Conservation (phyloP, 306 rosid species). For the Fragaria nilgerrensis region DNA sequence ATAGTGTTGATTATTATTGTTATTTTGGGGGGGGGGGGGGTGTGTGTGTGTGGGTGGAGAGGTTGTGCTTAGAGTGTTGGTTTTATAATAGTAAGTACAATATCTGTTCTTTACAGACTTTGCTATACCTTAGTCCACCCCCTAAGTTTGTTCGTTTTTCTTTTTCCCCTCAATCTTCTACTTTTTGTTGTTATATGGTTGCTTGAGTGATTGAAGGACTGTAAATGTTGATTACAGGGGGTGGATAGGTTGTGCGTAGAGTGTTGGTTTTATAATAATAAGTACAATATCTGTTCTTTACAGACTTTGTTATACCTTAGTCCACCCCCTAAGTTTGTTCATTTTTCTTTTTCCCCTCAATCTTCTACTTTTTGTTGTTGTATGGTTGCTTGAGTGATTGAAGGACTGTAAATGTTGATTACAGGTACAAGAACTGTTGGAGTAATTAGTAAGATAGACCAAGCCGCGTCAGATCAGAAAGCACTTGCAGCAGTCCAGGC, state of each 20-base stretch:
- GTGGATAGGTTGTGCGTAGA: not conserved
- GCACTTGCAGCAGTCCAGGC: conserved; percentile 96
- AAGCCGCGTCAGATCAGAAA: conserved; percentile 87
- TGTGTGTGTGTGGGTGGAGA: no score
- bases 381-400: conserved; percentile 21
- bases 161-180: not conserved
- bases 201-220: conserved; percentile 20
- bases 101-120: not conserved
- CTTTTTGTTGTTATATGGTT: conserved; percentile 10
- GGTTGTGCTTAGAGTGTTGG: not conserved
- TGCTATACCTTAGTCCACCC: conserved; percentile 6
- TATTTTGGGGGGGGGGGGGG: not conserved
- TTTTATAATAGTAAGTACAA: not conserved
- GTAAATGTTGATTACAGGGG: conserved; percentile 42
- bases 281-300: not conserved
- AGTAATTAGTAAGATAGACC: conserved; percentile 88
- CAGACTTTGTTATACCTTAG: not conserved
- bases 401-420: conserved; percentile 16
- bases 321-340: not conserved
- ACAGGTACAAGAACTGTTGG: conserved; percentile 93
- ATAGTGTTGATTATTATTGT: no score
- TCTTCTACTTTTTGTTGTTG: not conserved
- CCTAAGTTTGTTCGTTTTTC: conserved; percentile 8
- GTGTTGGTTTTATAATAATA: not conserved
- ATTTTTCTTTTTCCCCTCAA: conserved; percentile 14